phyloP scores from a whole-genome alignment of 495 filamentous ascomycete genomes.

The Darksidea phi region DNA sequence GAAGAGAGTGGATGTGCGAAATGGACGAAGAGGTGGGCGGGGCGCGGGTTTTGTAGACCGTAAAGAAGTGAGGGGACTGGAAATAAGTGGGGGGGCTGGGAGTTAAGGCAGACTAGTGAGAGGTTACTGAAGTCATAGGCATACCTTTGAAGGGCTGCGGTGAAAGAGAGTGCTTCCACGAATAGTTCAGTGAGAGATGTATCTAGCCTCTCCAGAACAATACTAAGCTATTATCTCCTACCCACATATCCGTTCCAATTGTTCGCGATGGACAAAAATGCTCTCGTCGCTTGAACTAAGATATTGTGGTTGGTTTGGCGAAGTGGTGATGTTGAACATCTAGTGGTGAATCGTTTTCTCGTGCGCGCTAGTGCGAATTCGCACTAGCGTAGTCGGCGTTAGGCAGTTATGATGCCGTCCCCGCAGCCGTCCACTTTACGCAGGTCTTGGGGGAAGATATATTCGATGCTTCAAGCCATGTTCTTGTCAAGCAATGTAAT shows the following conservation, averaged over 20 bases:
- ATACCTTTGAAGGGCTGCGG: conserved; percentile 3
- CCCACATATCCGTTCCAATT: too few relatives aligned
- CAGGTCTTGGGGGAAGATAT: too few relatives aligned
- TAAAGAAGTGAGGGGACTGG: neutral
- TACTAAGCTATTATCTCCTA: too few relatives aligned
- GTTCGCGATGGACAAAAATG: too few relatives aligned
- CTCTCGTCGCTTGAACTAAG: neutral
- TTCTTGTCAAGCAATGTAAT: neutral
- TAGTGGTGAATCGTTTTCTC: neutral
- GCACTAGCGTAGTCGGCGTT: conserved; percentile 13
- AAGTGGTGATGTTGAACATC: neutral
- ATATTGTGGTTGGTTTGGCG: neutral
- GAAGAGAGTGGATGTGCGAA: neutral
- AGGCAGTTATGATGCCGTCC: conserved; percentile 14
- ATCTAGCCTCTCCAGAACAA: too few relatives aligned
- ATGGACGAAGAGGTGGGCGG: neutral
- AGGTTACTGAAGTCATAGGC: neutral
- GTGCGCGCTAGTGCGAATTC: conserved; percentile 3
- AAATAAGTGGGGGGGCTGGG: neutral
- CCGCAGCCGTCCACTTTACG: neutral
- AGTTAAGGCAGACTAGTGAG: neutral
- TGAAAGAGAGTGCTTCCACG: neutral
- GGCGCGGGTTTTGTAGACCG: neutral
- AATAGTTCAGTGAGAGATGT: too few relatives aligned
- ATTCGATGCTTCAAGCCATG: neutral